These are phyloP conservation scores for Mucor circinelloides DNA, from an alignment of 371 early-diverging fungal genomes.

Conservation along the genomic window DNA sequence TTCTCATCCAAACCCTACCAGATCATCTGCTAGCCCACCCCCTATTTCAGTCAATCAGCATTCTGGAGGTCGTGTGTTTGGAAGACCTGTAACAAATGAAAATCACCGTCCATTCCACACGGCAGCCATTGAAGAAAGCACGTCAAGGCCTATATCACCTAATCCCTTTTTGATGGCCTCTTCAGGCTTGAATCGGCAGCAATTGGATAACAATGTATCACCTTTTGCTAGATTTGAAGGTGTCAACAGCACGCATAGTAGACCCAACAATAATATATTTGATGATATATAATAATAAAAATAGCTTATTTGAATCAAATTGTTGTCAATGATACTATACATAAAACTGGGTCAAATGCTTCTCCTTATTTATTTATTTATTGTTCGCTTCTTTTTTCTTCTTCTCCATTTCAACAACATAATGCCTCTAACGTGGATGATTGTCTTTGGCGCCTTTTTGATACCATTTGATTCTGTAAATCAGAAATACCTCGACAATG, in stretches of 20 bases:
- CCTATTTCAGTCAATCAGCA: neutral
- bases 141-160: conserved; percentile 37
- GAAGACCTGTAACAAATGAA: conserved; percentile 18
- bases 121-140: neutral
- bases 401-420: neutral
- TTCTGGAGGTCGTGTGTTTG: conserved; percentile 32
- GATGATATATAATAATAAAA: conserved; percentile 5
- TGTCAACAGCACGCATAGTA: neutral
- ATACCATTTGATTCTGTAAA: neutral
- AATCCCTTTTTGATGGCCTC: conserved; percentile 21
- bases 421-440: conserved; percentile 14
- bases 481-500: neutral
- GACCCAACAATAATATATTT: conserved; percentile 17
- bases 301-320: neutral
- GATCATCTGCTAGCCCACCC: neutral
- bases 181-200: conserved; percentile 6
- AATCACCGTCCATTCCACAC: conserved; percentile 4
- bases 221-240: conserved; percentile 28
- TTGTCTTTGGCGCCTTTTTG: neutral
- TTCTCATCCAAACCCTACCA: neutral
- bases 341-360: neutral
- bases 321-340: neutral
- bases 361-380: neutral
- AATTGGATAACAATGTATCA: conserved; percentile 6
- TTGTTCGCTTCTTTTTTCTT: neutral